A percentile compares a stretch with the other conserved stretches of the same genome.
Conservation (phyloP, 2,329 filamentous ascomycete species). For the Talaromyces sp. region DNA sequence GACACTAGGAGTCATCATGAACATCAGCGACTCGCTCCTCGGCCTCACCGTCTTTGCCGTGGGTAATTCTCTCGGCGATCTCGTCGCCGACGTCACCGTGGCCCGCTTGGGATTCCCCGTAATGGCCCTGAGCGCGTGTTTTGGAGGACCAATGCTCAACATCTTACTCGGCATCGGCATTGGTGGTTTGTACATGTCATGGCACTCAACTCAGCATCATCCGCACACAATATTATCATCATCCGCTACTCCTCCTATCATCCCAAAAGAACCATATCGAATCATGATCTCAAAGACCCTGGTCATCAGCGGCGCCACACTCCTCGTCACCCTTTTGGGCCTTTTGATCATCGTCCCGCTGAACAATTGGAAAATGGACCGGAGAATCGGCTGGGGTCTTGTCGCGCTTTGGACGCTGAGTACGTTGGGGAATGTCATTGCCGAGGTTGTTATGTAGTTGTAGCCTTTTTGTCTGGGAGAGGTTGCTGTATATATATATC, state of each 20-base stretch:
- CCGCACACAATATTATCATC: constrained; percentile 6
- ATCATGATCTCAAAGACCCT: constrained; percentile 81
- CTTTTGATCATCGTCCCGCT: constrained; percentile 74
- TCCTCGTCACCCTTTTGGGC: constrained; percentile 72
- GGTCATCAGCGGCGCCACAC: constrained; percentile 75
- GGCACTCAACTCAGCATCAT: constrained; percentile 42
- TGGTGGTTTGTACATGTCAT: constrained; percentile 78
- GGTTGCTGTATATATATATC: neutral
- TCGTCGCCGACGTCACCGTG: constrained; percentile 92
- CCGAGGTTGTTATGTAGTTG: constrained; percentile 54
- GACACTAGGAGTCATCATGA: constrained; percentile 81
- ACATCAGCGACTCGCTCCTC: constrained; percentile 90
- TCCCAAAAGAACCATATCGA: constrained; percentile 56
- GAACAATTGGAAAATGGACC: constrained; percentile 81
- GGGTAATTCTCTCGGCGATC: constrained; percentile 87
- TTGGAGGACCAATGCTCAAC: constrained; percentile 97
- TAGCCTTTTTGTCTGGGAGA: neutral
- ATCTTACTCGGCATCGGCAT: constrained; percentile 93
- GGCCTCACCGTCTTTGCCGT: constrained; percentile 95
- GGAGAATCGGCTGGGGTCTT: constrained; percentile 72
- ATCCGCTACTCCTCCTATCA: constrained; percentile 2
- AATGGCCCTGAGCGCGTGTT: constrained; percentile 91
- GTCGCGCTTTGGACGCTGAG: constrained; percentile 75
- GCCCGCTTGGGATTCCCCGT: constrained; percentile 90
- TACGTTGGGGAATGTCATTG: constrained; percentile 72